Evolutionary conservation across 2,329 filamentous ascomycete genomes (phyloP).

Genomic region (Hypoxylon rubiginosum): DNA sequence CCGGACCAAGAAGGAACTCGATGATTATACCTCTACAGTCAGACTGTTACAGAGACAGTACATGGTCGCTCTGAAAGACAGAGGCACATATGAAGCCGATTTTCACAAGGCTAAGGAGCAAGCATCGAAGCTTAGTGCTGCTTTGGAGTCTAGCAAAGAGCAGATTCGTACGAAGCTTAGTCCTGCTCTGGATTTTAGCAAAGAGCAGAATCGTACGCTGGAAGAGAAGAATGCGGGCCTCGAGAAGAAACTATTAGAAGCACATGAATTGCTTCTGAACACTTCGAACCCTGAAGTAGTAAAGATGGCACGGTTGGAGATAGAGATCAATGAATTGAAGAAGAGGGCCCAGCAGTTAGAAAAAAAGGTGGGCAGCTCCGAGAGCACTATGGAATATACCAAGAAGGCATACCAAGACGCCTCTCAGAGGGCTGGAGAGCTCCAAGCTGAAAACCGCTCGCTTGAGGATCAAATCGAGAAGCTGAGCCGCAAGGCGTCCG

Average conservation of each 20-base stretch:
- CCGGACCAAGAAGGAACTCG: constrained; percentile 60
- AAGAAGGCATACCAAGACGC: constrained; percentile 71
- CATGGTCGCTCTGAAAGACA: constrained; percentile 58
- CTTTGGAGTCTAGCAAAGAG: constrained; percentile 55
- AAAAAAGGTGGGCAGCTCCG: constrained; percentile 53
- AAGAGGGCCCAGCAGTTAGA: constrained; percentile 57
- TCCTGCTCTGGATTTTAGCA: too few species aligned
- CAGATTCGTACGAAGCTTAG: too few species aligned
- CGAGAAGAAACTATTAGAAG: constrained; percentile 55
- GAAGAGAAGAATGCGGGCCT: constrained; percentile 56
- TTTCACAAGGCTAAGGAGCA: constrained; percentile 56
- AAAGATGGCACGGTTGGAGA: constrained; percentile 58
- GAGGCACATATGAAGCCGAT: constrained; percentile 58
- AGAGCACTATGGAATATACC: constrained; percentile 68
- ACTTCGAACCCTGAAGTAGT: constrained; percentile 56
- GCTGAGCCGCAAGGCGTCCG: constrained; percentile 58
- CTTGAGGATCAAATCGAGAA: constrained; percentile 59
- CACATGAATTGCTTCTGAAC: constrained; percentile 51
- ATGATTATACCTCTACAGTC: constrained; percentile 61
- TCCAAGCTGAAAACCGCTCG: constrained; percentile 61
- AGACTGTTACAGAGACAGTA: constrained; percentile 61
- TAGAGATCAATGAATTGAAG: constrained; percentile 57
- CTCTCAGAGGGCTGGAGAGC: constrained; percentile 61
- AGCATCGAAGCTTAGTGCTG: constrained; percentile 52
- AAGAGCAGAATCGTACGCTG: constrained; percentile 54